These are phyloP conservation scores for Parasitella parasitica DNA, from an alignment of 371 early-diverging fungal genomes.

Conservation along the genomic window DNA sequence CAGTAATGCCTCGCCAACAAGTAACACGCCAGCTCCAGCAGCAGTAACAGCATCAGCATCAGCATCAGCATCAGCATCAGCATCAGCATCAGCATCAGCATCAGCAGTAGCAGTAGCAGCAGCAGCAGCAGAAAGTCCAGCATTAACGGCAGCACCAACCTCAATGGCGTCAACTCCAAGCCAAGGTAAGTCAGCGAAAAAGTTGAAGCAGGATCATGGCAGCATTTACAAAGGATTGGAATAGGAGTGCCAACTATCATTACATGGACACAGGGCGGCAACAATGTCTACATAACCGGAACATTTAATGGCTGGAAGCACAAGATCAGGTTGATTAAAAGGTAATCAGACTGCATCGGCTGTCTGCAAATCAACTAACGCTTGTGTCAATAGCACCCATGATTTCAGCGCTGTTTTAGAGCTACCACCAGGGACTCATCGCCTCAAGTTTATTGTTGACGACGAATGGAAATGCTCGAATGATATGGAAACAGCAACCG, in stretches of 20 bases:
- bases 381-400: conserved; percentile 41
- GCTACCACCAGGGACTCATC: conserved; percentile 91
- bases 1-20: background rate
- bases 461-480: conserved; percentile 96
- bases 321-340: conserved; percentile 83
- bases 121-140: background rate
- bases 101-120: background rate
- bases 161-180: background rate
- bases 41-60: background rate
- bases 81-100: background rate
- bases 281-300: conserved; percentile 90
- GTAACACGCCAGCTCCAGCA: background rate
- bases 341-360: too few species aligned
- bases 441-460: conserved; percentile 96
- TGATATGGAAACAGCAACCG: conserved; percentile 87
- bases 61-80: conserved; percentile 1
- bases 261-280: conserved; percentile 88
- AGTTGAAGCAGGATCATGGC: background rate
- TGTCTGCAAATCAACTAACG: too few species aligned
- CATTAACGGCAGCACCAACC: background rate
- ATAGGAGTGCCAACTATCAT: conserved; percentile 78
- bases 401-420: conserved; percentile 86
- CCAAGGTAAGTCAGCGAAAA: background rate
- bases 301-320: conserved; percentile 98
- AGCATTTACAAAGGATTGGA: background rate